Evolutionary conservation across 371 early-diverging fungal genomes (phyloP).

Genomic region (Mucor circinelloides): DNA sequence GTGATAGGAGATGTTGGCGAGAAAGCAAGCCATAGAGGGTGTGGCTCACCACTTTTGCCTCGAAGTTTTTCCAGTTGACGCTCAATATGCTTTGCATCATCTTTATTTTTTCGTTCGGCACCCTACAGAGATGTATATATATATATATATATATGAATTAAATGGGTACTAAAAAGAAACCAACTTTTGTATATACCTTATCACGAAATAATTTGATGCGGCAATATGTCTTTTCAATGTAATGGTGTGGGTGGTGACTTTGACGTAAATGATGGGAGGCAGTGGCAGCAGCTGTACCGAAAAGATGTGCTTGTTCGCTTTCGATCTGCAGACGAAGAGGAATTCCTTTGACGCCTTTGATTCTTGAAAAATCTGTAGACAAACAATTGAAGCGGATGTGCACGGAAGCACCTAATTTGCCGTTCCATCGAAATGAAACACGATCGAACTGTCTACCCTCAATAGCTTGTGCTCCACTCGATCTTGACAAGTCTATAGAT

Average conservation of each 20-base stretch:
- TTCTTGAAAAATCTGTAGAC: conserved; percentile 59
- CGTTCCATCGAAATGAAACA: conserved; percentile 51
- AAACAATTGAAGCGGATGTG: conserved; percentile 55
- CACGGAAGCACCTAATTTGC: conserved; percentile 47
- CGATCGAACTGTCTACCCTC: conserved; percentile 51
- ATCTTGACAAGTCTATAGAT: conserved; percentile 22
- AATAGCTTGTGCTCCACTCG: conserved; percentile 22
- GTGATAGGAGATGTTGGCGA: conserved; percentile 38
- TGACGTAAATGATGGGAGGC: not conserved
- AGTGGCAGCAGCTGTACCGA: not conserved
- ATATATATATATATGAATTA: not conserved
- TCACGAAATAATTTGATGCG: conserved; percentile 59
- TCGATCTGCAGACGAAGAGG: conserved; percentile 54
- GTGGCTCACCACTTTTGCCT: conserved; percentile 44
- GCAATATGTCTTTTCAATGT: conserved; percentile 44
- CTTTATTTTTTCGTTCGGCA: conserved; percentile 33
- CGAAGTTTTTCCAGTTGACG: conserved; percentile 35
- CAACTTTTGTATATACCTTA: conserved; percentile 28
- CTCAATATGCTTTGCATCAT: conserved; percentile 30
- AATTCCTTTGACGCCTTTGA: conserved; percentile 63
- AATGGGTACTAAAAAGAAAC: not conserved
- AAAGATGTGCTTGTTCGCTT: conserved; percentile 16
- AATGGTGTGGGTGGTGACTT: not conserved
- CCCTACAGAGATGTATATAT: conserved; percentile 7
- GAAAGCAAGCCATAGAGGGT: conserved; percentile 47